Percentiles rank a stretch among this genome's conserved stretches.
phyloP scores from a whole-genome alignment of 2,329 filamentous ascomycete species.

The Simplicillium aogashimaense region DNA sequence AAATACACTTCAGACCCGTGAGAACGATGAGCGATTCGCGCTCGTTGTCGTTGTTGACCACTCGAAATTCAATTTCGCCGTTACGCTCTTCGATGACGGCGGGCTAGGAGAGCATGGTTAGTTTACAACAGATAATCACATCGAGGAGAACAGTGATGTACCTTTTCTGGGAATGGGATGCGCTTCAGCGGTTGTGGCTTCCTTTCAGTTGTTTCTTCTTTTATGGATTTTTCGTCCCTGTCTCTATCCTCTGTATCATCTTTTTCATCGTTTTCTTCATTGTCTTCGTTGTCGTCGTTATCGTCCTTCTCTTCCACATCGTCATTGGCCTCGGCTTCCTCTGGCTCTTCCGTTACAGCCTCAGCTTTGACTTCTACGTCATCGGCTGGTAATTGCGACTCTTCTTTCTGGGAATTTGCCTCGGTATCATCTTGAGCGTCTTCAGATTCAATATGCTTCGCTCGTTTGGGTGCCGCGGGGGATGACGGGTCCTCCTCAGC shows the following conservation, averaged over 20 bases:
- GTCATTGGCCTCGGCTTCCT: background rate
- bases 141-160: constrained; percentile 20
- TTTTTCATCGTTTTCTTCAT: constrained; percentile 1
- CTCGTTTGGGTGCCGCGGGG: constrained; percentile 52
- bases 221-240: background rate
- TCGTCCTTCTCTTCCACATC: constrained; percentile 2
- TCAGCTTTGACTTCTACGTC: constrained; percentile 3
- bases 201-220: constrained; percentile 24
- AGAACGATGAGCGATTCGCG: constrained; percentile 87
- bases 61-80: constrained; percentile 91
- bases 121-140: background rate
- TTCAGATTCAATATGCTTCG: constrained; percentile 39
- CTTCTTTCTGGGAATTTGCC: background rate
- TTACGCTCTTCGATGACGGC: constrained; percentile 89
- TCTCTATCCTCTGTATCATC: background rate
- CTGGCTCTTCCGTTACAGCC: background rate
- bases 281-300: constrained; percentile 1
- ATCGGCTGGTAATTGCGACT: background rate
- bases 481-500: constrained; percentile 56
- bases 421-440: constrained; percentile 3
- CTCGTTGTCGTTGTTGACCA: constrained; percentile 91
- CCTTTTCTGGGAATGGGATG: constrained; percentile 86
- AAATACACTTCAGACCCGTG: constrained; percentile 93
- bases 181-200: constrained; percentile 41
- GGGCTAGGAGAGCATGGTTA: constrained; percentile 38